Percentiles rank a stretch among this genome's conserved stretches.
phyloP scores from a whole-genome alignment of 805 yeast genomes.

The Cyberlindnera bimundalis region DNA sequence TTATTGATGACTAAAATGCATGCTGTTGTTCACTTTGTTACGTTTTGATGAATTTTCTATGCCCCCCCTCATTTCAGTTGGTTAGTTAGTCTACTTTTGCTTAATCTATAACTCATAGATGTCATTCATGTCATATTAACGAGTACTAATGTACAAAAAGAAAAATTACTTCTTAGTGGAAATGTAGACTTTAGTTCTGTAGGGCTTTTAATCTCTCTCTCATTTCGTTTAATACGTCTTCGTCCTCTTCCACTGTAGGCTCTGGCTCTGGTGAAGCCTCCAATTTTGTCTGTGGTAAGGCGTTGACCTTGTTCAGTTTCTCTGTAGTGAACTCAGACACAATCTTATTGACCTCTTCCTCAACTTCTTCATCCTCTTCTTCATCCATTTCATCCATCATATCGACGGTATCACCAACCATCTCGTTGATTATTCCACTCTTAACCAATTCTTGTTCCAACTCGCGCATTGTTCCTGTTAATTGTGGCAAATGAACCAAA shows the following conservation, averaged over 20 bases:
- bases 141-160: too few relatives aligned
- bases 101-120: not conserved
- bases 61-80: too few relatives aligned
- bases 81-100: too few relatives aligned
- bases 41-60: too few relatives aligned
- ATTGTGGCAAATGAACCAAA: slow-evolving; percentile 72
- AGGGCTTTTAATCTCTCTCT: slow-evolving; percentile 82
- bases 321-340: slow-evolving; percentile 43
- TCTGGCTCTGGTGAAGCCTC: slow-evolving; percentile 18
- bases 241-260: slow-evolving; percentile 65
- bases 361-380: slow-evolving; percentile 62
- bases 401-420: slow-evolving; percentile 90
- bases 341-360: slow-evolving; percentile 61
- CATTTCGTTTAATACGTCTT: slow-evolving; percentile 78
- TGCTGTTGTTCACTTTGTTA: too few relatives aligned
- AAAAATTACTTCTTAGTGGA: too few relatives aligned
- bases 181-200: slow-evolving; percentile 60
- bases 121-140: slow-evolving; percentile 4
- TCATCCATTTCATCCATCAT: slow-evolving; percentile 61
- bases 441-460: slow-evolving; percentile 83
- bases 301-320: slow-evolving; percentile 37
- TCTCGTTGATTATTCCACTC: slow-evolving; percentile 85
- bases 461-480: slow-evolving; percentile 80
- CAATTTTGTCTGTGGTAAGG: slow-evolving; percentile 30
- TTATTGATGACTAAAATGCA: slow-evolving; percentile 1